phyloP scores from a whole-genome alignment of 306 rosid genomes.

The Dalbergia cultrata region DNA sequence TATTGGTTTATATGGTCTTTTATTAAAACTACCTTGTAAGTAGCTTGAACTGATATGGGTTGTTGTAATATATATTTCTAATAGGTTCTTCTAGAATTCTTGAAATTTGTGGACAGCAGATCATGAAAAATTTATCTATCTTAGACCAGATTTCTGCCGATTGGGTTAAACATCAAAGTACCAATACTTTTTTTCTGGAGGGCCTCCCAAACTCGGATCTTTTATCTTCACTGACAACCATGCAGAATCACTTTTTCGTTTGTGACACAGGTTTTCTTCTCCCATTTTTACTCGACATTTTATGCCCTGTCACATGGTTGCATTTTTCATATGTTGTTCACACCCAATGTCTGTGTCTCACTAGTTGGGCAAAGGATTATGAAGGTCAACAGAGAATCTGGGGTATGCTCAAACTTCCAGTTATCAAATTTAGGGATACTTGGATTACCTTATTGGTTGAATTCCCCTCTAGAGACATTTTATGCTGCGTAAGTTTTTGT shows the following conservation, averaged over 20 bases:
- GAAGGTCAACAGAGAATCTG: slow-evolving; percentile 66
- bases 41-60: slow-evolving; percentile 23
- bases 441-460: slow-evolving; percentile 90
- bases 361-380: slow-evolving; percentile 85
- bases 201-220: slow-evolving; percentile 66
- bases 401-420: slow-evolving; percentile 59
- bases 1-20: slow-evolving; percentile 36
- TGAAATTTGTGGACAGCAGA: slow-evolving; percentile 65
- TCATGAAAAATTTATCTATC: slow-evolving; percentile 62
- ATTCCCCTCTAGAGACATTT: slow-evolving; percentile 64
- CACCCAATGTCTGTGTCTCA: slow-evolving; percentile 52
- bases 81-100: slow-evolving; percentile 68
- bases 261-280: slow-evolving; percentile 74
- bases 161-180: slow-evolving; percentile 61
- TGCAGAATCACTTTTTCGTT: slow-evolving; percentile 68
- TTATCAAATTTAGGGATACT: slow-evolving; percentile 84
- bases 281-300: slow-evolving; percentile 1
- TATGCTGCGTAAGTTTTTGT: slow-evolving; percentile 64
- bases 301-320: slow-evolving; percentile 25
- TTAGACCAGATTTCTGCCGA: slow-evolving; percentile 64
- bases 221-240: slow-evolving; percentile 69
- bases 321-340: slow-evolving; percentile 36
- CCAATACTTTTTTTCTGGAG: slow-evolving; percentile 48
- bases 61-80: slow-evolving; percentile 41
- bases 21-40: slow-evolving; percentile 24